Percentiles rank a stretch among this genome's conserved stretches.
Evolutionary conservation across 2,329 filamentous ascomycete species (phyloP).

Genomic region (Raffaelea arxii): DNA sequence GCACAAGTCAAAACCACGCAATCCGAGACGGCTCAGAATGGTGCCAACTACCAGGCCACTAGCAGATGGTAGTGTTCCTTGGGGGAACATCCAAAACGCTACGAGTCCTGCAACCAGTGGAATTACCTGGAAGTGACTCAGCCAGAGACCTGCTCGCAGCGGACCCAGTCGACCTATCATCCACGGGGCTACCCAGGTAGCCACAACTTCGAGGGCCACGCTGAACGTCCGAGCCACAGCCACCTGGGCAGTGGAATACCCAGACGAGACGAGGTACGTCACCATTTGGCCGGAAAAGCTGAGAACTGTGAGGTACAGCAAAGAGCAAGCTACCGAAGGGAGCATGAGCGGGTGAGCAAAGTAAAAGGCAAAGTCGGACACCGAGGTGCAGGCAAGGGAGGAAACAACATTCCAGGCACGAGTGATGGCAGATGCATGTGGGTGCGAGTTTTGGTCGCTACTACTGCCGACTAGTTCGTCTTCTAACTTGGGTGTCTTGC

Average conservation of each 20-base stretch:
- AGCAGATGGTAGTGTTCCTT: constrained; percentile 26
- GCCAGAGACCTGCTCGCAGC: constrained; percentile 61
- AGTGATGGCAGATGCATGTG: neutral
- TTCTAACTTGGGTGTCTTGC: neutral
- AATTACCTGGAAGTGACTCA: constrained; percentile 53
- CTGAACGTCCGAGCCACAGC: constrained; percentile 41
- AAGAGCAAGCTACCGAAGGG: constrained; percentile 46
- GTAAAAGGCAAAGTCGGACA: constrained; percentile 28
- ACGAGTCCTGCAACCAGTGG: constrained; percentile 36
- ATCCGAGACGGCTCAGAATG: constrained; percentile 45
- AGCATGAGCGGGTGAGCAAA: constrained; percentile 44
- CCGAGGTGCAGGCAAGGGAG: neutral
- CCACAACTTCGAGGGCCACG: constrained; percentile 45
- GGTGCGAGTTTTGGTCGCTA: neutral
- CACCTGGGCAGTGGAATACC: constrained; percentile 40
- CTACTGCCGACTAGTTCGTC: neutral
- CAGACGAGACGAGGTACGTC: constrained; percentile 47
- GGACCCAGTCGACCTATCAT: constrained; percentile 44
- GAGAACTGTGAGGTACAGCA: constrained; percentile 53
- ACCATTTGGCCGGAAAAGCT: constrained; percentile 52
- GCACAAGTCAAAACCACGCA: constrained; percentile 52
- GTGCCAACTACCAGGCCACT: constrained; percentile 37
- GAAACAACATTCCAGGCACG: neutral
- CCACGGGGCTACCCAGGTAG: constrained; percentile 49
- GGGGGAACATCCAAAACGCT: constrained; percentile 26